phyloP scores from a whole-genome alignment of 1,284 basidiomycete genomes.

The Ceratobasidium sp. region DNA sequence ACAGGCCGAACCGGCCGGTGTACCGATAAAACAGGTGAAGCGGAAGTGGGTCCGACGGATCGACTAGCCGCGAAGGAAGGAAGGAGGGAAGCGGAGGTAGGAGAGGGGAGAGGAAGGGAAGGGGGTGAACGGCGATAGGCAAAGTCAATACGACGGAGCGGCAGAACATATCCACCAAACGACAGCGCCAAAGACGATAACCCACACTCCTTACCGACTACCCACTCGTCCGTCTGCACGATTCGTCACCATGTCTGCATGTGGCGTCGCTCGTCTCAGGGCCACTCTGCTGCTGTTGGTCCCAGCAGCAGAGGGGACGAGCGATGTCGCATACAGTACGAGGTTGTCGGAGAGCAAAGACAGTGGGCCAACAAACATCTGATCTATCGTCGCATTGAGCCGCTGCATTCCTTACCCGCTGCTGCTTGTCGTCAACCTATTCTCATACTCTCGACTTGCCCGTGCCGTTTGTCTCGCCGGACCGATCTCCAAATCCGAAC shows the following conservation, averaged over 20 bases:
- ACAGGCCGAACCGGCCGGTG: background rate
- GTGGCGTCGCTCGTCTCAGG: background rate
- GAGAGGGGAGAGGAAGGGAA: background rate
- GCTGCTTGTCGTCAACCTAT: background rate
- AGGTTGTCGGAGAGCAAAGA: background rate
- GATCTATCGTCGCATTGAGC: background rate
- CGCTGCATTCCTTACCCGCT: background rate
- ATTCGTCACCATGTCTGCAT: background rate
- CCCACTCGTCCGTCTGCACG: background rate
- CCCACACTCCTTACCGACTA: background rate
- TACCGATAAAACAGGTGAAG: too few relatives aligned
- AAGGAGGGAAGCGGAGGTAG: background rate
- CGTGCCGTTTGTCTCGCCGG: background rate
- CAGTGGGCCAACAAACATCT: too few relatives aligned
- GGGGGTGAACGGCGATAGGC: background rate
- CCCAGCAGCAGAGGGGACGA: conserved; percentile 3
- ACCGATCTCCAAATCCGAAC: background rate
- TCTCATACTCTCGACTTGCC: background rate
- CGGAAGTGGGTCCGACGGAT: background rate
- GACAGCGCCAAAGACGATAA: background rate
- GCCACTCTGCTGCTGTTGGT: background rate
- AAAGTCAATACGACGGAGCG: background rate
- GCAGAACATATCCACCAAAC: background rate
- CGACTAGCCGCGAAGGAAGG: background rate
- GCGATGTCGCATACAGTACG: background rate